Percentiles rank a stretch among this genome's conserved stretches.
phyloP scores from a whole-genome alignment of 306 rosid species.

The Phaseolus lunatus region DNA sequence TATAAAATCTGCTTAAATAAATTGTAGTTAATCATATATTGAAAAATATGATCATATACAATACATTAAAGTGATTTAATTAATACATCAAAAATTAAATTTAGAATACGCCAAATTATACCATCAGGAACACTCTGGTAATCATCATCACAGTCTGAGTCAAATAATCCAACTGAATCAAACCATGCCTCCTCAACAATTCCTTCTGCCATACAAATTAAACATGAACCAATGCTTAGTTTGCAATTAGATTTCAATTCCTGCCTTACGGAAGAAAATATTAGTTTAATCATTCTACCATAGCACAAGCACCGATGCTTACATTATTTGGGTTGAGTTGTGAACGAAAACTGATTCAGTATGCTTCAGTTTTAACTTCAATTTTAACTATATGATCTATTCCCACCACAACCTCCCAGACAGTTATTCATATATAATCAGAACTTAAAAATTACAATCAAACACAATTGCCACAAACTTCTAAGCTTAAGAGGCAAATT shows the following conservation, averaged over 20 bases:
- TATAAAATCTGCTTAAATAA: slow-evolving; percentile 54
- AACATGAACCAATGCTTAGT: slow-evolving; percentile 25
- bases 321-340: background rate
- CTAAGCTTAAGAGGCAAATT: slow-evolving; percentile 13
- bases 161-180: slow-evolving; percentile 63
- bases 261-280: slow-evolving; percentile 16
- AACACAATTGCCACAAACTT: slow-evolving; percentile 19
- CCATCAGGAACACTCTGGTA: slow-evolving; percentile 72
- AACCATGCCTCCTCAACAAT: slow-evolving; percentile 67
- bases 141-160: slow-evolving; percentile 85
- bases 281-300: background rate
- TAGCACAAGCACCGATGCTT: background rate
- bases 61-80: background rate
- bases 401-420: background rate
- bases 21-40: slow-evolving; percentile 2
- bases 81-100: slow-evolving; percentile 8
- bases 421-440: background rate
- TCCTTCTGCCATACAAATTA: slow-evolving; percentile 46
- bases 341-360: background rate
- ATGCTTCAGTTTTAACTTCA: background rate
- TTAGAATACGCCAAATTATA: slow-evolving; percentile 28
- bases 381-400: slow-evolving; percentile 3
- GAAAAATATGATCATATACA: background rate
- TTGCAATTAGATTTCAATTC: background rate
- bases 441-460: slow-evolving; percentile 9